Percentiles rank a stretch among this genome's conserved stretches.
These are phyloP conservation scores for Thyridium curvatum DNA, from an alignment of 2,329 filamentous ascomycete genomes.

Conservation along the genomic window DNA sequence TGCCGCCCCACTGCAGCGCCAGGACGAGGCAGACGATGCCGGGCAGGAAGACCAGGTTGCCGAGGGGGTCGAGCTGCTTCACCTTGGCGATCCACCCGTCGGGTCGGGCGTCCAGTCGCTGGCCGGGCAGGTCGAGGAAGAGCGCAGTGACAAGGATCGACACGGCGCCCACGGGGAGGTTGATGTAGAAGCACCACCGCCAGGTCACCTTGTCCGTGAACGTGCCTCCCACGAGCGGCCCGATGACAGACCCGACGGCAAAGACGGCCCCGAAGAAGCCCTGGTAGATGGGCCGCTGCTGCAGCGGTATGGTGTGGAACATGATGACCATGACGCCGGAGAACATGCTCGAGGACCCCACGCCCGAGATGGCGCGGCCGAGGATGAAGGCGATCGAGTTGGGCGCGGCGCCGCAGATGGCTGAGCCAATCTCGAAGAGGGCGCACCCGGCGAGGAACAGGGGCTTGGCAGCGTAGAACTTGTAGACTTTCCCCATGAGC, in stretches of 20 bases:
- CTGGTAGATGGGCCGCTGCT: conserved; percentile 31
- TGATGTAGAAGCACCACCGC: conserved; percentile 19
- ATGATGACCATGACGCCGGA: conserved; percentile 21
- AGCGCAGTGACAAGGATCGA: conserved; percentile 11
- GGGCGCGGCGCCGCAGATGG: conserved; percentile 17
- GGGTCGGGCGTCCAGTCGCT: not conserved
- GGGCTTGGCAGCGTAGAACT: conserved; percentile 24
- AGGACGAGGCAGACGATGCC: conserved; percentile 34
- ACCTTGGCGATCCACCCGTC: conserved; percentile 1
- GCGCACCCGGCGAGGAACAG: conserved; percentile 23
- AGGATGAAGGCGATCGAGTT: conserved; percentile 15
- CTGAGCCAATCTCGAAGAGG: conserved; percentile 29
- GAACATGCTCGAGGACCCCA: conserved; percentile 16
- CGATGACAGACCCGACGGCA: conserved; percentile 24
- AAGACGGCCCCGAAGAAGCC: conserved; percentile 33
- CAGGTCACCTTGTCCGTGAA: conserved; percentile 12
- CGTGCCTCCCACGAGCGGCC: conserved; percentile 14
- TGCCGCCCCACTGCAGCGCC: conserved; percentile 37
- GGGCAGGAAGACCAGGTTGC: conserved; percentile 10
- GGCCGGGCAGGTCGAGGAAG: conserved; percentile 8
- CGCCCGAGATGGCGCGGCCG: conserved; percentile 16
- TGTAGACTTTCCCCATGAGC: conserved; percentile 25
- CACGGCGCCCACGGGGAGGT: conserved; percentile 15
- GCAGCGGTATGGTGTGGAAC: conserved; percentile 25
- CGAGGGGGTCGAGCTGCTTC: conserved; percentile 9